Evolutionary conservation across 176 grass and related monocot genomes (phyloP).

Genomic region (Carex cristatella): DNA sequence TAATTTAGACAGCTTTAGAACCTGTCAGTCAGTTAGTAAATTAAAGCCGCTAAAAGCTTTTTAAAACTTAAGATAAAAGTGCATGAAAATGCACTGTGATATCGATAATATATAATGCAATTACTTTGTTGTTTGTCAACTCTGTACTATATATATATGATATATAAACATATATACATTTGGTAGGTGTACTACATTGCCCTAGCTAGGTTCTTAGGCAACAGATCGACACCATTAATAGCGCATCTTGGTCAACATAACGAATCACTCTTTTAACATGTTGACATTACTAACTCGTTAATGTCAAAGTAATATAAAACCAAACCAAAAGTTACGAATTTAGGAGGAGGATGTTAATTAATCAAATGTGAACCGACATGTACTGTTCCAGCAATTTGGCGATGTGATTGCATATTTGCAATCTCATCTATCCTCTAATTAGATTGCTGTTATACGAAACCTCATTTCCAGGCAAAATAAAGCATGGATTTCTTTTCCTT

Average conservation of each 20-base stretch:
- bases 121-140: slow-evolving; percentile 16
- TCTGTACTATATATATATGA: not conserved
- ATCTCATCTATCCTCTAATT: not conserved
- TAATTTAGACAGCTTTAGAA: not conserved
- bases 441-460: not conserved
- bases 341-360: not conserved
- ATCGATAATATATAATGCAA: not conserved
- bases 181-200: not conserved
- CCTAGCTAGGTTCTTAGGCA: not conserved
- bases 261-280: not conserved
- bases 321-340: not conserved
- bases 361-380: not conserved
- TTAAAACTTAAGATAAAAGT: not conserved
- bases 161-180: not conserved
- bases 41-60: not conserved
- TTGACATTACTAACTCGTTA: not conserved
- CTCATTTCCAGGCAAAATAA: not conserved
- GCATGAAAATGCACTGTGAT: not conserved
- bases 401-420: not conserved
- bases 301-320: slow-evolving; percentile 4
- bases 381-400: not conserved
- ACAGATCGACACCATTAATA: not conserved
- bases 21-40: not conserved
- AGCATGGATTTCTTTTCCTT: not conserved
- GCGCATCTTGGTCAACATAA: slow-evolving; percentile 3